Base-by-base conservation (phyloP, 2,329 filamentous ascomycete genomes). In the Fusarium sp. region DNA sequence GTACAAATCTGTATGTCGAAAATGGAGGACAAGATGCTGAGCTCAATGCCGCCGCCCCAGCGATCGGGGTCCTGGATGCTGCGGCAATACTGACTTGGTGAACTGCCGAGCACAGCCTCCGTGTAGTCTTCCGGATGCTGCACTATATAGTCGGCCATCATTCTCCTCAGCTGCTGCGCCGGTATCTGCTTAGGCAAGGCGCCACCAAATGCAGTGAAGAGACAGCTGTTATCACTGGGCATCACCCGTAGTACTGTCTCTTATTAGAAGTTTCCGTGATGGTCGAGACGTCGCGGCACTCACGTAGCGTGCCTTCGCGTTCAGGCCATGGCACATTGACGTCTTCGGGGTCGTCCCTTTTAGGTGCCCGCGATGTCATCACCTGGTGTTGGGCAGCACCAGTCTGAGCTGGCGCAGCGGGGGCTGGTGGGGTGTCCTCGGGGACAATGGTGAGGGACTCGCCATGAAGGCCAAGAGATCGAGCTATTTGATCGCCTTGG, bases 201-300 rank as follows among this genome's bases (percentile, higher is more conserved):
- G 57, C 91, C 92, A 15, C 93, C 93, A 48, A 98, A 90, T 0
- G 95, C 95, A 30, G 94, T 92, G 81, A 98, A 98, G 75, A 98
- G 90, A 81, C 95, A 98, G 62, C 91, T 94, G 80, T 98, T 98
- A 80, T 98, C 95, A 77, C 98, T 95, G 6, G 95, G 94, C 95
- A 98, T 98, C 53, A 98, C 93, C 13, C 95, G 91, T 16, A 98
- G 87, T 9, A 97, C 92, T 89, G 44, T 7, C 16, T 88, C 10
- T 4, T 18, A 48, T 74, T 18, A 74, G 55, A 53, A 13, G 8
- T 23, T 47, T 36, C 9, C 13, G 27, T 16, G 16, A 34, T 34
- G 10, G 18, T 18, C 6, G 37, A n/a, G 15, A 16, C 6, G 27
- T 5, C 15, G 12, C 15, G 15, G 18, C 44, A 67, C 71, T 66